Conservation (phyloP, 805 yeast species). For the Myxozyma neglecta region DNA sequence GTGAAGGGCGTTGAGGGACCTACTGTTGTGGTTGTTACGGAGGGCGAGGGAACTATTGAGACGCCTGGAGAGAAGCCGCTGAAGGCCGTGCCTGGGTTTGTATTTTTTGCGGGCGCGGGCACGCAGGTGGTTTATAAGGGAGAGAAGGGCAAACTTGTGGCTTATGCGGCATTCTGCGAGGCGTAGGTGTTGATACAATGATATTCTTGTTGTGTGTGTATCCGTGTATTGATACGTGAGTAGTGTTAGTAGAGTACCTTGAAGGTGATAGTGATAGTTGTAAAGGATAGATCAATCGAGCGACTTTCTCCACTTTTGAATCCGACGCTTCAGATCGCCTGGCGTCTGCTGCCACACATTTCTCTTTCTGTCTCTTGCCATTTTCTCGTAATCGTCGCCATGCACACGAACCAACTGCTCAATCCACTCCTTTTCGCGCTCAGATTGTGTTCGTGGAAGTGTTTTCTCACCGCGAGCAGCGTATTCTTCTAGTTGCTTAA, state of each 20-base stretch:
- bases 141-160: conserved; percentile 51
- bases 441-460: conserved; percentile 59
- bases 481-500: conserved; percentile 65
- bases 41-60: conserved; percentile 69
- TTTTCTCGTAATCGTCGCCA: conserved; percentile 83
- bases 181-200: conserved; percentile 41
- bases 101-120: conserved; percentile 81
- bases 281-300: too few relatives aligned
- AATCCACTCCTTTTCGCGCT: conserved; percentile 76
- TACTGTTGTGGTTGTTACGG: conserved; percentile 78
- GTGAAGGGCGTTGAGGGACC: conserved; percentile 78
- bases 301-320: conserved; percentile 48
- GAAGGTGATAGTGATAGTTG: too few relatives aligned
- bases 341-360: conserved; percentile 62
- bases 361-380: conserved; percentile 74
- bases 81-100: conserved; percentile 67
- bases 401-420: conserved; percentile 63
- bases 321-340: conserved; percentile 77
- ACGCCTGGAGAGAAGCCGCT: conserved; percentile 43
- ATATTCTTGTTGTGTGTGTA: background rate
- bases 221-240: background rate
- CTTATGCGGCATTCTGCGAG: conserved; percentile 90
- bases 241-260: too few relatives aligned
- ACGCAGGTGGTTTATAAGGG: conserved; percentile 58
- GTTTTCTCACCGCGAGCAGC: conserved; percentile 46